Base-by-base conservation (phyloP, 352 stramenopile species). In the Pythium monospermum region DNA sequence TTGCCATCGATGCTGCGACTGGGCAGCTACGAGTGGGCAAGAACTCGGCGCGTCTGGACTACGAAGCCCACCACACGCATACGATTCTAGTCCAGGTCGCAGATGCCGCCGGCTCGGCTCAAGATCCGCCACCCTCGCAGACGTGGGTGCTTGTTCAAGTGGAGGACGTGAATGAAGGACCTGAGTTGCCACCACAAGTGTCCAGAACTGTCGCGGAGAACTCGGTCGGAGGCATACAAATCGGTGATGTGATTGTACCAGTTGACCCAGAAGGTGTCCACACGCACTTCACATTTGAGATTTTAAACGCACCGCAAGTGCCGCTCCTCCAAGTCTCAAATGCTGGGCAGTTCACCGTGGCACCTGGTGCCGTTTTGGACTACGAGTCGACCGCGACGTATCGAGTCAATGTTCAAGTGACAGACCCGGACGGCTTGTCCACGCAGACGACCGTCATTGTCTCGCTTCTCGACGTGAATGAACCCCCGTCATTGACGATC, bases 401-500 rank as follows among this genome's bases (percentile, higher is more conserved):
- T 51, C 49, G 40, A 3, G 6, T 75, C 0, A 43, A 47, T 1
- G 51, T 75, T n/a, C 25, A 47, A 12, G 53, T 65, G 15, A 65
- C 52, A 2, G 66, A 75, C 31, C 35, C 33, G 0, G 53, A 68
- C 28, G 52, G 40, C 3, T 42, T 72, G 12, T 59, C 25, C 18
- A 37, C 50, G 0, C 25, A 51, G 7, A 36, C 44, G 1, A 21
- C 42, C 1, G 53, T 75, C 11, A 18, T 55, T 12, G 44, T 75
- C 21, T 61, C 35, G 4, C 27, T 75, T 3, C 13, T 61, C 15
- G 52, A 75, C 28, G 53, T 72, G 4, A 75, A 75, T 44, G 66
- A 75, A 27, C 40, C 62, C 8, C 66, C 66, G 15, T 59, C 49
- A 1, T 31, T 69, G 7, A 28, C 51, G 3, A 16, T 70, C 10